Base-by-base conservation (phyloP, 108 stramenopile genomes). In the Skeletonema marinoi region DNA sequence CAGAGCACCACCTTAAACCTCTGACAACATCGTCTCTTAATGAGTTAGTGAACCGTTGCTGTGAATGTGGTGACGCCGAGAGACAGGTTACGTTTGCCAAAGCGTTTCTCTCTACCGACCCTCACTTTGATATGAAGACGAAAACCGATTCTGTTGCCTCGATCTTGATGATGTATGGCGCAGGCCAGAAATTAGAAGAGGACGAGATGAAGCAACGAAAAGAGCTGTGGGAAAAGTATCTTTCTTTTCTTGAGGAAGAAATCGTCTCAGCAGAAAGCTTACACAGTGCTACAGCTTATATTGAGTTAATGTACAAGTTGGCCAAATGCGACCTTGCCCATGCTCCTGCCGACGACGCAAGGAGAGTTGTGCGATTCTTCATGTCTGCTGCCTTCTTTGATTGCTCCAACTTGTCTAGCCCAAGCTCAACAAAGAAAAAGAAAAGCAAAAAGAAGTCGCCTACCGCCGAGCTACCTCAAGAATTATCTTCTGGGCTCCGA, bases 341-440 rank as follows among this genome's bases (percentile, higher is more conserved):
- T 36, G 73, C 78, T 32, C 77, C 71, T 30, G 81, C 81, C 10
- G 62, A 74, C 58, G 72, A 59, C 60, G 73, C 80, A 19, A 61
- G 70, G 5, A 81, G 73, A 65, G 74, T 90, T 17, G 35, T 89
- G 12, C 39, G 66, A 16, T 91, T 95, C 56, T 90, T 95, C 36
- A 81, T 92, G 85, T 78, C 86, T 62, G 70, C 75, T 13, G 90
- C 93, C 29, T 95, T 92, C 61, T 92, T 91, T 69, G 90, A 94
- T 71, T 88, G 88, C 65, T 84, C 82, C 16, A 48, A 21, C 17
- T 32, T 82, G 56, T 38, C 13, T 21, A 35, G 10, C 30, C 56
- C 39, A 16, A 79, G 66, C 56, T 66, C 73, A 6, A 39, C 73
- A 16, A 42, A 70, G 29, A 88, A 87, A 56, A 88, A 88, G 74